These are phyloP conservation scores for Cajanus cajan DNA, from an alignment of 306 rosid species.

Conservation along the genomic window DNA sequence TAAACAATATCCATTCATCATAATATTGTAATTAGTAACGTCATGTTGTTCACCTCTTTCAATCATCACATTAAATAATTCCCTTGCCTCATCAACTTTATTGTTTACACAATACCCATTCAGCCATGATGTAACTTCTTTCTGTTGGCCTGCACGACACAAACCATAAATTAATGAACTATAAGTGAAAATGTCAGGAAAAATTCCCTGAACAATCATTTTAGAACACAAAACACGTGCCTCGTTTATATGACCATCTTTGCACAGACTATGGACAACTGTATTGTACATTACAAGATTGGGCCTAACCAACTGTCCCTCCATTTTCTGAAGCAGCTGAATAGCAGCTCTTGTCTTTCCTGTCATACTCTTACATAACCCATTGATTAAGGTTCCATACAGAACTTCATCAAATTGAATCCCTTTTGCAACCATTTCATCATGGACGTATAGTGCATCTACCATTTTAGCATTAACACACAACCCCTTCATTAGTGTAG, in stretches of 20 bases:
- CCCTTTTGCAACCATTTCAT: not conserved
- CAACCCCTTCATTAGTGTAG: slow-evolving; percentile 11
- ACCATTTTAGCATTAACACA: not conserved
- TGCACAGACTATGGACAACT: slow-evolving; percentile 4
- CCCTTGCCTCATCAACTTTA: not conserved
- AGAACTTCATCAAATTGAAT: not conserved
- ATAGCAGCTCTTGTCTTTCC: not conserved
- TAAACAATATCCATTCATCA: slow-evolving; percentile 5
- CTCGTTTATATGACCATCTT: slow-evolving; percentile 10
- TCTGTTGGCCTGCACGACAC: not conserved
- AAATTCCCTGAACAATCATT: slow-evolving; percentile 20
- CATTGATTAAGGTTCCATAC: slow-evolving; percentile 17
- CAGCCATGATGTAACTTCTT: not conserved
- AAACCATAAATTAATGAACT: slow-evolving; percentile 19
- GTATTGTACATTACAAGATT: slow-evolving; percentile 20
- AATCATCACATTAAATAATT: slow-evolving; percentile 8
- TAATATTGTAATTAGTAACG: not conserved
- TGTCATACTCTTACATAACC: not conserved
- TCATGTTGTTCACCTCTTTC: not conserved
- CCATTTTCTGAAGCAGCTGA: not conserved
- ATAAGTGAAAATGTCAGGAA: slow-evolving; percentile 7
- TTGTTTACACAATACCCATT: not conserved
- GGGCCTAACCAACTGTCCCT: not conserved
- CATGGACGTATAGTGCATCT: not conserved
- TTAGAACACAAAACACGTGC: slow-evolving; percentile 20